Base-by-base conservation (phyloP, 108 stramenopile species). In the Cyclotella choctawhatcheeana region DNA sequence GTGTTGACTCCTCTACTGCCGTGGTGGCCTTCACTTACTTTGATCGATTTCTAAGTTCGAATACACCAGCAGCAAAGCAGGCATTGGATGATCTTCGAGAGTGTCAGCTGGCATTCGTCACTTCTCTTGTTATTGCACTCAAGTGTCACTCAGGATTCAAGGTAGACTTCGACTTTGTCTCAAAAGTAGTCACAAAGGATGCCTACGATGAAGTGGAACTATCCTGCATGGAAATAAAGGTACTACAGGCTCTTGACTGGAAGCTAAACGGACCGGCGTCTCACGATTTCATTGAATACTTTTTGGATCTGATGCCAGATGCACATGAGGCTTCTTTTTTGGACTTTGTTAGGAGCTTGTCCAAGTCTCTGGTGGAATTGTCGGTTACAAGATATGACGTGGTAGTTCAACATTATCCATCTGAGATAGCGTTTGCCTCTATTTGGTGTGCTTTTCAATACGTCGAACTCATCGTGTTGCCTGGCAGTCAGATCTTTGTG, bases 11-110 rank as follows among this genome's bases (percentile, higher is more conserved):
- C 18, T 37, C 65, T 0, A 34, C 56, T 14, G 55, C 73, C 0
- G 64, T 55, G 30, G 29, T 58, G 0, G 65, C 31, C 12, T 6
- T 59, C 12, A 58, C 73, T 0, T 74, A 74, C 65, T 74, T 74
- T 24, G 73, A 74, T 56, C 54, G 73, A 13, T 74, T 74, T 56
- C 45, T 74, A 56, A 35, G 44, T 47, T 62, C 72, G 20, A 30
- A 40, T 54, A 30, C 62, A 0, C 29, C 29, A 4, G 27, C 14
- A 3, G 62, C 47, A 17, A 20, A 45, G 21, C 30, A 16, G 4
- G 64, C 73, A 2, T 34, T 67, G 1, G 48, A 27, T 4, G n/a
- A 31, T 34, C 26, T 35, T 26, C 55, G 27, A 4, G 25, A 33
- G 10, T 65, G 37, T 56, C 73, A 74, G 48, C 21, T 66, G 44